These are phyloP conservation scores for Apiospora phragmitis DNA, from an alignment of 2,329 filamentous ascomycete species.

Conservation along the genomic window DNA sequence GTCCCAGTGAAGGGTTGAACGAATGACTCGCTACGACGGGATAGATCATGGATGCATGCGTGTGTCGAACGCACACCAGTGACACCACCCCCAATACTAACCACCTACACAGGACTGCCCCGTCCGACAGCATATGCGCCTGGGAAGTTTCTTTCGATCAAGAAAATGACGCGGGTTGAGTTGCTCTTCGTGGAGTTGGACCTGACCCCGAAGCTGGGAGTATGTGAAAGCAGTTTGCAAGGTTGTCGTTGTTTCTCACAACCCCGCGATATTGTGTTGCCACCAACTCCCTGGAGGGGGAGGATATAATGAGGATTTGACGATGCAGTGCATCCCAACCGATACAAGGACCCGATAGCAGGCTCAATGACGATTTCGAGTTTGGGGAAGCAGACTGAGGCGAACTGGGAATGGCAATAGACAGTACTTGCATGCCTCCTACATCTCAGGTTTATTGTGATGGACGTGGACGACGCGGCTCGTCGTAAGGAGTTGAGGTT, in stretches of 20 bases:
- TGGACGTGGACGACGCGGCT: background rate
- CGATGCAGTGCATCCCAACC: background rate
- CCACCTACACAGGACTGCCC: background rate
- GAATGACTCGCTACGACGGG: background rate
- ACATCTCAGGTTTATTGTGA: background rate
- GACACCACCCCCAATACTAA: background rate
- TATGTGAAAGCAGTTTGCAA: background rate
- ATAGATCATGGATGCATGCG: background rate
- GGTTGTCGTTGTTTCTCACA: background rate
- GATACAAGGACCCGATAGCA: background rate
- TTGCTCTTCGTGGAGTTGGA: background rate
- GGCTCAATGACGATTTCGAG: background rate
- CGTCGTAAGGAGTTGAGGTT: slow-evolving; percentile 1
- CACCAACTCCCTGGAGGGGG: background rate
- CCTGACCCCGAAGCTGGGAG: background rate
- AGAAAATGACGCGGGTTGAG: background rate
- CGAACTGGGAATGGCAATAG: background rate
- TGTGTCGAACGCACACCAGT: background rate
- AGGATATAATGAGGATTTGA: background rate
- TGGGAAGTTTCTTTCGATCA: background rate
- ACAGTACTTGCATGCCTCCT: background rate
- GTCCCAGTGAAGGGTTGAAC: background rate
- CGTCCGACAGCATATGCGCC: slow-evolving; percentile 1
- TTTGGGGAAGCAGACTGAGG: background rate
- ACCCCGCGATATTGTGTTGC: background rate